Evolutionary conservation across 2,329 filamentous ascomycete species (phyloP).

Genomic region (Trichoderma pleuroti): DNA sequence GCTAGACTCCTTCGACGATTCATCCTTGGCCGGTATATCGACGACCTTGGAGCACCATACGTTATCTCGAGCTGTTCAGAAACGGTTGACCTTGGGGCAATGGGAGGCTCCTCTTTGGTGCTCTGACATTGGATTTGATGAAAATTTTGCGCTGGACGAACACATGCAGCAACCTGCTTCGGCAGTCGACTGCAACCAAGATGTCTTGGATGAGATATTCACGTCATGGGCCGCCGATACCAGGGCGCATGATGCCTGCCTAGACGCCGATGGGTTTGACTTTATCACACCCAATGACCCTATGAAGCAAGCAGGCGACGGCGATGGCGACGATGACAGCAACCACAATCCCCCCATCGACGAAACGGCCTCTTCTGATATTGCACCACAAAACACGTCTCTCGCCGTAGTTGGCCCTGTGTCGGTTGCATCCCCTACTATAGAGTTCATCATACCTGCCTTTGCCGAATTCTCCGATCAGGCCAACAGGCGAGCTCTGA

Average conservation of each 20-base stretch:
- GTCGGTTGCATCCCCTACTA: constrained; percentile 31
- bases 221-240: neutral
- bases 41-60: neutral
- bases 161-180: neutral
- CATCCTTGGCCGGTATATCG: neutral
- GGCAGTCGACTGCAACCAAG: neutral
- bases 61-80: constrained; percentile 1
- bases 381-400: constrained; percentile 24
- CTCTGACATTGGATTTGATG: neutral
- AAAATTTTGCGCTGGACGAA: neutral
- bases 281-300: neutral
- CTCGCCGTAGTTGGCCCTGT: constrained; percentile 28
- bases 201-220: neutral
- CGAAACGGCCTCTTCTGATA: constrained; percentile 1
- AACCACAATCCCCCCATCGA: neutral
- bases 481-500: constrained; percentile 51
- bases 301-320: neutral
- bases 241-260: neutral
- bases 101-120: constrained; percentile 10
- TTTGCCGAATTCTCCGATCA: constrained; percentile 57
- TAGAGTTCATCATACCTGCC: constrained; percentile 50
- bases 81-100: neutral
- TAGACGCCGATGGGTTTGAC: neutral
- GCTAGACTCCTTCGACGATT: constrained; percentile 25
- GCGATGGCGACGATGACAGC: neutral